A percentile compares a stretch with the other conserved stretches of the same genome.
These are phyloP conservation scores for Fusarium stilboides DNA, from an alignment of 2,329 filamentous ascomycete species.

Conservation along the genomic window DNA sequence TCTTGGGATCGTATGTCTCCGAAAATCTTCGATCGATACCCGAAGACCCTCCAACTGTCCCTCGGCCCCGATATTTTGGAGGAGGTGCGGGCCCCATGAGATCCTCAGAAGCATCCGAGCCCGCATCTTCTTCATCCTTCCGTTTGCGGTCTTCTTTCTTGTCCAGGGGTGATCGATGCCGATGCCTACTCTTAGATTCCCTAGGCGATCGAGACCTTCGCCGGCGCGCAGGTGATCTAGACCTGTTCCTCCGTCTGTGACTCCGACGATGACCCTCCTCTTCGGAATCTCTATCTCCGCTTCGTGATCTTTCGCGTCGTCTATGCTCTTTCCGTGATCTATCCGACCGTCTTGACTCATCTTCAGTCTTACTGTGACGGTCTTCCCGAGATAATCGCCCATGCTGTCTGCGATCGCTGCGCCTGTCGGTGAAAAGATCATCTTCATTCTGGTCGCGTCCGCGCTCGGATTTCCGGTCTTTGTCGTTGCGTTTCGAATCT, in stretches of 20 bases:
- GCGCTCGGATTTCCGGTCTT: conserved; percentile 14
- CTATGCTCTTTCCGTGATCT: conserved; percentile 35
- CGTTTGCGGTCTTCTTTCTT: conserved; percentile 34
- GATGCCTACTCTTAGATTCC: conserved; percentile 51
- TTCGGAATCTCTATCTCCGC: conserved; percentile 28
- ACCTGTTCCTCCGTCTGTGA: conserved; percentile 44
- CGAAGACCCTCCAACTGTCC: conserved; percentile 71
- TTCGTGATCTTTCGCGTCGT: conserved; percentile 39
- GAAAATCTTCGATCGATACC: conserved; percentile 88
- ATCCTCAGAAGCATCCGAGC: conserved; percentile 81
- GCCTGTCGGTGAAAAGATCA: conserved; percentile 45
- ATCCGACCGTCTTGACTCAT: conserved; percentile 28
- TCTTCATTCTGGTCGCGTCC: conserved; percentile 18
- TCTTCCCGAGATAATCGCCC: conserved; percentile 49
- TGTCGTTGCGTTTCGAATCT: conserved; percentile 32
- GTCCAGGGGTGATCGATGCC: conserved; percentile 52
- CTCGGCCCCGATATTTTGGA: conserved; percentile 74
- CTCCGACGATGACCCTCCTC: conserved; percentile 34
- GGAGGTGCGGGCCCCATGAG: conserved; percentile 82
- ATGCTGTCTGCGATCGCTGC: conserved; percentile 39
- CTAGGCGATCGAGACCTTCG: conserved; percentile 54
- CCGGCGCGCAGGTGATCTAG: conserved; percentile 48
- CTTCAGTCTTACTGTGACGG: conserved; percentile 32
- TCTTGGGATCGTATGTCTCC: conserved; percentile 70
- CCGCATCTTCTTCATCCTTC: conserved; percentile 38